Percentiles rank a stretch among this genome's conserved stretches.
Evolutionary conservation across 2,329 filamentous ascomycete genomes (phyloP).

Genomic region (Fusarium anthophilum): DNA sequence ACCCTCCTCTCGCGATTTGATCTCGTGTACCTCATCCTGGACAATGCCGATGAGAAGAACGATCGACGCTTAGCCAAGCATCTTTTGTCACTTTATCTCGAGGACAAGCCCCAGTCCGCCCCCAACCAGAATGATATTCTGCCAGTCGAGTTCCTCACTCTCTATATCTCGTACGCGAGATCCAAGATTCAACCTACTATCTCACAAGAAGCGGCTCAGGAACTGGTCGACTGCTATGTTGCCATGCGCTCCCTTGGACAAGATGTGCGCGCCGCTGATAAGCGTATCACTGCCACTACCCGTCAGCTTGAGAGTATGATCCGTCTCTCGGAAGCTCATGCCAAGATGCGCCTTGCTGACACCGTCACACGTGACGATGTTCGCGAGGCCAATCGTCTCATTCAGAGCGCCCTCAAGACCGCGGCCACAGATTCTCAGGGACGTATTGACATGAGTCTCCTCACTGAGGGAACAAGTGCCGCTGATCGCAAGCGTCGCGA

Average conservation of each 20-base stretch:
- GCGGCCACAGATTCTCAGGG: slow-evolving; percentile 94
- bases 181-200: slow-evolving; percentile 85
- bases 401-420: slow-evolving; percentile 94
- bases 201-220: slow-evolving; percentile 80
- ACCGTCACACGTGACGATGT: slow-evolving; percentile 86
- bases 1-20: slow-evolving; percentile 97
- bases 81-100: slow-evolving; percentile 94
- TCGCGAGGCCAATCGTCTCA: slow-evolving; percentile 88
- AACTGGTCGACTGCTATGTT: slow-evolving; percentile 88
- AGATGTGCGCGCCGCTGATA: slow-evolving; percentile 86
- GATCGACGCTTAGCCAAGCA: slow-evolving; percentile 92
- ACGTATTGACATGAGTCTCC: slow-evolving; percentile 93
- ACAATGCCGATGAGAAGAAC: slow-evolving; percentile 88
- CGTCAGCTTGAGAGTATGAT: slow-evolving; percentile 99
- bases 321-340: slow-evolving; percentile 92
- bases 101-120: slow-evolving; percentile 91
- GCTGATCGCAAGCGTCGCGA: slow-evolving; percentile 84
- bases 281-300: slow-evolving; percentile 97
- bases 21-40: slow-evolving; percentile 94
- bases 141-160: slow-evolving; percentile 93
- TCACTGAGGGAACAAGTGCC: slow-evolving; percentile 93
- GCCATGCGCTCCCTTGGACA: slow-evolving; percentile 94
- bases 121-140: slow-evolving; percentile 78
- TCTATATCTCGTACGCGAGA: slow-evolving; percentile 97
- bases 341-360: slow-evolving; percentile 89